Base-by-base conservation (phyloP, 2,329 filamentous ascomycete species). In the Blastomyces percursus region DNA sequence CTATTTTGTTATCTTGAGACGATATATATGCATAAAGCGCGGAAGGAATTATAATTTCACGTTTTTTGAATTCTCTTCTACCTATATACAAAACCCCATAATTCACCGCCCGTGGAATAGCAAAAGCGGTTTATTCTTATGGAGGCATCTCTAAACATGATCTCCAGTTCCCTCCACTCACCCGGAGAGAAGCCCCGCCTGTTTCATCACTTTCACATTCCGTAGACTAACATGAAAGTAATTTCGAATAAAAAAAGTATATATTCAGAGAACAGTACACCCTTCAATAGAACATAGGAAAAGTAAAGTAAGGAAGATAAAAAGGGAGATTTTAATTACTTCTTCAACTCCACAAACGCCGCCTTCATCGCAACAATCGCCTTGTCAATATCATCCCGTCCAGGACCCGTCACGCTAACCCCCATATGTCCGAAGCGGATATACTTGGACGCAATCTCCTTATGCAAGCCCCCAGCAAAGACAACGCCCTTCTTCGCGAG, bases 361-460 rank as follows among this genome's bases (percentile, higher is more conserved):
- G 86, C 84, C 78, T 88, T 86, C 68, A 99, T 77, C 54, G 90
- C 89, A 68, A 86, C 80, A 65, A 97, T 81, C 1, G 93, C 94
- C 71, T 88, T 89, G 66, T 95, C 89, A 69, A 97, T 85, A 73
- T 99, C 91, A 60, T 82, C 83, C 66, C 92, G 83, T 66, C 84
- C 84, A 35, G 90, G 83, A 72, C 96, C 90, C 70, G 87, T 90
- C 68, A 92, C 88, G 73, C 89, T 94, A 66, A 97, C 90, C 69
- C 94, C 94, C 94, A 99, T 99, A 76, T 97, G 94, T 52, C 94
- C 94, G 71, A 99, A 94, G 35, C 94, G 86, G 69, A 99, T 89
- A 75, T 99, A 99, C 79, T 90, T 94, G 66, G 89, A 80, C 2
- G 90, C 92, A 75, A 96, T 96, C 74, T 95, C 90, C 82, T 94